Conservation (phyloP, 208 protist species). For the Acanthamoeba culbertsoni region DNA sequence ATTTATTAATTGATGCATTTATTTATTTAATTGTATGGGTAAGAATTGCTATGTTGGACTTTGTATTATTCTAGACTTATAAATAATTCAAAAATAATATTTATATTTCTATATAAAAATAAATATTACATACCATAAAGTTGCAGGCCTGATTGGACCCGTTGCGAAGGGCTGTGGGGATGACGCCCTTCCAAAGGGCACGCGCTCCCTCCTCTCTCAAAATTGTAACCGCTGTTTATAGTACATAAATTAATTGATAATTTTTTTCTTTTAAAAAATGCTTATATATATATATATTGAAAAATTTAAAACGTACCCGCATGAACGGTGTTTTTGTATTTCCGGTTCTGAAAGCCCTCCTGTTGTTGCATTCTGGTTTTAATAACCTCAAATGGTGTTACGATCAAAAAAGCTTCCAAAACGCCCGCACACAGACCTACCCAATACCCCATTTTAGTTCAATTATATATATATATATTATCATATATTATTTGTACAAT, state of each 20-base stretch:
- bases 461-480: too few species aligned
- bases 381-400: slow-evolving; percentile 72
- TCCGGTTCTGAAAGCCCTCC: slow-evolving; percentile 15
- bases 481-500: too few species aligned
- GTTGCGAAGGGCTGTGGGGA: slow-evolving; percentile 63
- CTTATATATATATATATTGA: not conserved
- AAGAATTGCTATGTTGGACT: too few species aligned
- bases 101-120: not conserved
- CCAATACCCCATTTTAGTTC: too few species aligned
- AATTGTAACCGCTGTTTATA: not conserved
- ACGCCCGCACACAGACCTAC: slow-evolving; percentile 63
- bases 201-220: slow-evolving; percentile 49
- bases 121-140: not conserved
- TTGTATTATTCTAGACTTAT: not conserved
- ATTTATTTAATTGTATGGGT: too few species aligned
- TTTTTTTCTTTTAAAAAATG: too few species aligned
- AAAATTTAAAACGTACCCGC: not conserved
- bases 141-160: slow-evolving; percentile 68
- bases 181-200: slow-evolving; percentile 69
- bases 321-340: slow-evolving; percentile 61
- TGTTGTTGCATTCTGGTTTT: slow-evolving; percentile 69
- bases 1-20: too few species aligned
- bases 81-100: not conserved
- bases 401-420: slow-evolving; percentile 61
- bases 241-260: not conserved